Evolutionary conservation across 257 asterid genomes (phyloP).

Genomic region (Forsythia viridissima): DNA sequence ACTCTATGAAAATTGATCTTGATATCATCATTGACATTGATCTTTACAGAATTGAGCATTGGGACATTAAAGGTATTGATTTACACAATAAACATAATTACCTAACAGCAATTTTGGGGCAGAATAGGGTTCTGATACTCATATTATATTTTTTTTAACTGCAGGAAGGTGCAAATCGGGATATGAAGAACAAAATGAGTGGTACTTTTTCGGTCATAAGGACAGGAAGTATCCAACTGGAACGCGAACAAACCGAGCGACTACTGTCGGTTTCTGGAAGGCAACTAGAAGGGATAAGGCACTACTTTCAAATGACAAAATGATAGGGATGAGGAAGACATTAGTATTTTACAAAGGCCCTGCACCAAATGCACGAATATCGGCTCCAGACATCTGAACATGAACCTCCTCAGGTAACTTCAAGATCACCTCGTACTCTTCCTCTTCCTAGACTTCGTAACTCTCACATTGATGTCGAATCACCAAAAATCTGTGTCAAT

Average conservation of each 20-base stretch:
- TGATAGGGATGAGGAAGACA: constrained; percentile 88
- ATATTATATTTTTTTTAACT: background rate
- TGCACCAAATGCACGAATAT: constrained; percentile 90
- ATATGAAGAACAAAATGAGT: constrained; percentile 77
- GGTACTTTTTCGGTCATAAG: constrained; percentile 92
- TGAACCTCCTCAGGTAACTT: constrained; percentile 69
- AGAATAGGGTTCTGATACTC: background rate
- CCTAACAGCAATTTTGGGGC: background rate
- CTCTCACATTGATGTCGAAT: background rate
- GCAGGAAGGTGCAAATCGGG: constrained; percentile 77
- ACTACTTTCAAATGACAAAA: constrained; percentile 58
- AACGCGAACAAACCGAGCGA: constrained; percentile 78
- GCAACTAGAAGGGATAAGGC: constrained; percentile 90
- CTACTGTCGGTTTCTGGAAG: constrained; percentile 86
- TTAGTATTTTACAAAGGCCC: constrained; percentile 78
- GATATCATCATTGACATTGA: constrained; percentile 80
- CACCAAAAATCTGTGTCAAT: too few relatives aligned
- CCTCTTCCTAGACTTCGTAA: background rate
- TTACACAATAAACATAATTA: background rate
- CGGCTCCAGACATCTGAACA: constrained; percentile 70
- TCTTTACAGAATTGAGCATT: constrained; percentile 91
- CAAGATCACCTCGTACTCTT: background rate
- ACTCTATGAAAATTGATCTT: constrained; percentile 66
- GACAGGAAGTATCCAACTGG: constrained; percentile 89
- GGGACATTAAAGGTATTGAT: constrained; percentile 82